phyloP scores from a whole-genome alignment of 2,329 filamentous ascomycete genomes.

The Colletotrichum caudatum region DNA sequence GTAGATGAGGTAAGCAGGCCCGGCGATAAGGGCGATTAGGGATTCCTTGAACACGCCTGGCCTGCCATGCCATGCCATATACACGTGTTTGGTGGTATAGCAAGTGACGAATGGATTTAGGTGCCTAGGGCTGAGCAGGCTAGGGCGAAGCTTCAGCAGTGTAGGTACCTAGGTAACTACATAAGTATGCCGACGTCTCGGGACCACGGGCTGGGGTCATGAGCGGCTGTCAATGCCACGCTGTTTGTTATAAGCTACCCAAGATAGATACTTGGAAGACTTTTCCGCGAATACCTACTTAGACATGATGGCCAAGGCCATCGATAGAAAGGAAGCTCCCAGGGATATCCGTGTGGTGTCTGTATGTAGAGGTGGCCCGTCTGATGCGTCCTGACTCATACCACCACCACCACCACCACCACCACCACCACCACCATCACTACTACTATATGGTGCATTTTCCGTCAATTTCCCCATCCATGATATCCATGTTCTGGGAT shows the following conservation, averaged over 20 bases:
- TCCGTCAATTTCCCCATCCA: slow-evolving; percentile 17
- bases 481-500: slow-evolving; percentile 22
- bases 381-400: slow-evolving; percentile 3
- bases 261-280: neutral
- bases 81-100: too few relatives aligned
- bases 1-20: slow-evolving; percentile 1
- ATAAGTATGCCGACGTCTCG: slow-evolving; percentile 9
- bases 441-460: neutral
- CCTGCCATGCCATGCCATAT: neutral
- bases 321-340: neutral
- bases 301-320: neutral
- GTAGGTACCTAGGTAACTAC: too few relatives aligned
- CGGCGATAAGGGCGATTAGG: slow-evolving; percentile 5
- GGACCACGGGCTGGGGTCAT: slow-evolving; percentile 12
- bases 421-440: neutral
- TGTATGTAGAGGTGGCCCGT: too few relatives aligned
- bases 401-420: neutral
- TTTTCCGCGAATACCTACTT: neutral
- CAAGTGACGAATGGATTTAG: neutral
- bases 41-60: too few relatives aligned
- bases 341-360: too few relatives aligned
- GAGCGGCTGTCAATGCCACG: neutral
- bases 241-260: too few relatives aligned
- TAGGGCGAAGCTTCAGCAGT: slow-evolving; percentile 30
- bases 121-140: slow-evolving; percentile 21